Evolutionary conservation across 352 stramenopile genomes (phyloP).

Genomic region (Globisporangium apiculatum): DNA sequence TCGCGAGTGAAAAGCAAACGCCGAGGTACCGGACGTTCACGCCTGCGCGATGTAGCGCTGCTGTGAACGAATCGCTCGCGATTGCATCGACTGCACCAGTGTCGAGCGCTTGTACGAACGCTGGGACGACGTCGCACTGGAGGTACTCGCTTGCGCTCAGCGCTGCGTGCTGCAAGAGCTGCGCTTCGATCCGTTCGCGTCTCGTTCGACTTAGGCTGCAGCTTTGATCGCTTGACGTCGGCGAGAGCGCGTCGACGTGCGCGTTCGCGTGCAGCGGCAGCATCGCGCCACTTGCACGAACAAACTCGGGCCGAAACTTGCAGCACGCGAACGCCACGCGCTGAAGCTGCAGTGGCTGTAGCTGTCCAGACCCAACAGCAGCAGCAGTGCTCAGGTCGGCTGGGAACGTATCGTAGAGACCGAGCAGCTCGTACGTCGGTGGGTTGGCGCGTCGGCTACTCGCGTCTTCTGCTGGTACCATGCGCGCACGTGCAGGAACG

Average conservation of each 20-base stretch:
- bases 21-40: slow-evolving; percentile 58
- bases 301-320: slow-evolving; percentile 53
- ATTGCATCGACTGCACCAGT: slow-evolving; percentile 15
- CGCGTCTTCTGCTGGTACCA: too few species aligned
- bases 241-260: neutral
- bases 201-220: neutral
- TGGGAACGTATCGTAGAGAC: slow-evolving; percentile 28
- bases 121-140: slow-evolving; percentile 28
- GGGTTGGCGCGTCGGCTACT: neutral
- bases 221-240: too few species aligned
- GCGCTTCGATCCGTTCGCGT: slow-evolving; percentile 16
- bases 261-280: slow-evolving; percentile 34
- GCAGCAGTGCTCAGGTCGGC: slow-evolving; percentile 16
- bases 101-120: slow-evolving; percentile 41
- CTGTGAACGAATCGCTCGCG: slow-evolving; percentile 35
- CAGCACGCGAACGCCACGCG: slow-evolving; percentile 12
- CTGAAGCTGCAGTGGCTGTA: neutral
- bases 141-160: slow-evolving; percentile 33
- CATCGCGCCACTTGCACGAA: slow-evolving; percentile 23
- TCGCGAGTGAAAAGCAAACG: slow-evolving; percentile 42
- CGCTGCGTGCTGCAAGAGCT: slow-evolving; percentile 28
- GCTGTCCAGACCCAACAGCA: slow-evolving; percentile 7
- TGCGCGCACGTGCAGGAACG: neutral
- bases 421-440: slow-evolving; percentile 12
- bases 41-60: slow-evolving; percentile 34